A percentile compares a stretch with the other conserved stretches of the same genome.
phyloP scores from a whole-genome alignment of 2,329 filamentous ascomycete genomes.

The Paraconiothyrium sp. region DNA sequence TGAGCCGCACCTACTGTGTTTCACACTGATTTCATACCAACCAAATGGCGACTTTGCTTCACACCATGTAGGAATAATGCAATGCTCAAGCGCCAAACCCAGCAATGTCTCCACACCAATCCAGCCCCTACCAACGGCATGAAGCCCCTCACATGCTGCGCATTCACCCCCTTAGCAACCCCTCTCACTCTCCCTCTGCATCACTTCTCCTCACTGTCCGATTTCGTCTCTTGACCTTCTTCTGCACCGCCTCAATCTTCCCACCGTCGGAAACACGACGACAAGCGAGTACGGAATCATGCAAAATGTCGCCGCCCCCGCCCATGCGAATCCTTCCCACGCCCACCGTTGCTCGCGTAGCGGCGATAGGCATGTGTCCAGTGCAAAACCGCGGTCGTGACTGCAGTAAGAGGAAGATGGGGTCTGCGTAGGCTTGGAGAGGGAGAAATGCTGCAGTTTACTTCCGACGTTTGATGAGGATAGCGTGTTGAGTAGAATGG shows the following conservation, averaged over 20 bases:
- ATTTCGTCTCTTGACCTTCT: background rate
- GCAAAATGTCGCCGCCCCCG: background rate
- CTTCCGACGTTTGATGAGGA: background rate
- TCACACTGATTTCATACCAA: no score
- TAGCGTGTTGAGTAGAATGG: background rate
- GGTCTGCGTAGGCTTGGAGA: conserved; percentile 2
- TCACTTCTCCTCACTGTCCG: background rate
- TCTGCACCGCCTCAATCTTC: background rate
- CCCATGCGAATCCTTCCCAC: background rate
- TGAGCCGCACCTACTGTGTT: no score
- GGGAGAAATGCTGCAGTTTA: background rate
- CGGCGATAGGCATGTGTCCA: background rate
- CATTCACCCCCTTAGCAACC: background rate
- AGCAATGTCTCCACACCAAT: background rate
- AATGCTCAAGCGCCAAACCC: background rate
- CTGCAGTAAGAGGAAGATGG: background rate
- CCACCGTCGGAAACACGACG: conserved; percentile 1
- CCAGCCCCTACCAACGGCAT: background rate
- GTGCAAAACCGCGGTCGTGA: background rate
- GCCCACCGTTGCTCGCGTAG: no score
- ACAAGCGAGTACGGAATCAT: background rate
- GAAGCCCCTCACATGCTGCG: background rate
- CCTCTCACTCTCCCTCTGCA: background rate
- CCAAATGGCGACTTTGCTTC: no score
- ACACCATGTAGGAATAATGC: no score